Percentiles rank a stretch among this genome's conserved stretches.
Evolutionary conservation across 352 stramenopile species (phyloP).

Genomic region (Phytopythium boreale): DNA sequence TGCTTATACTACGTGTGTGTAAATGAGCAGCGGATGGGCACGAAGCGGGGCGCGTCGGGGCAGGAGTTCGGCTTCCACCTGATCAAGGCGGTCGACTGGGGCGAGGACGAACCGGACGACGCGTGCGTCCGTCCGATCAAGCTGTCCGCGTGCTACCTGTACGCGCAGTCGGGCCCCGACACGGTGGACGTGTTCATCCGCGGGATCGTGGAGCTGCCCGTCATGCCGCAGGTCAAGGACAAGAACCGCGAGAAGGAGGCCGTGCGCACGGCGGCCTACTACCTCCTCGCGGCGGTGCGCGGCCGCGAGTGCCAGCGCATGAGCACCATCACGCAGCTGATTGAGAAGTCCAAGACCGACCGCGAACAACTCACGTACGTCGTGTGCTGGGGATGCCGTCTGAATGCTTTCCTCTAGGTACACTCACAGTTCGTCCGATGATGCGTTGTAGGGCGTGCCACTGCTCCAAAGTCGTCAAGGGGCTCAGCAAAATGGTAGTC

Average conservation of each 20-base stretch:
- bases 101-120: constrained; percentile 5
- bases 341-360: constrained; percentile 53
- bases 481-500: constrained; percentile 42
- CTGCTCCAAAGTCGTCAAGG: constrained; percentile 46
- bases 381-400: too few relatives aligned
- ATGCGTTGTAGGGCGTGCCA: constrained; percentile 48
- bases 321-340: constrained; percentile 48
- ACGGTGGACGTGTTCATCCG: constrained; percentile 54
- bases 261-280: constrained; percentile 23
- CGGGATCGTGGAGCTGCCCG: constrained; percentile 51
- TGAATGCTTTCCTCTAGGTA: too few relatives aligned
- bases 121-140: constrained; percentile 28
- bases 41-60: constrained; percentile 25
- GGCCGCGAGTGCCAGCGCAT: constrained; percentile 47
- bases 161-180: constrained; percentile 36
- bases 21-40: constrained; percentile 38
- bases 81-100: constrained; percentile 54
- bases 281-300: constrained; percentile 39
- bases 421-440: too few relatives aligned
- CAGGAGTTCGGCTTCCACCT: constrained; percentile 53
- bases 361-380: constrained; percentile 47
- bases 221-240: not conserved
- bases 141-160: constrained; percentile 66
- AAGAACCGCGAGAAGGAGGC: constrained; percentile 17
- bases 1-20: too few relatives aligned